Conservation (phyloP, 768 basidiomycete genomes). For the Gymnopilus dilepis region DNA sequence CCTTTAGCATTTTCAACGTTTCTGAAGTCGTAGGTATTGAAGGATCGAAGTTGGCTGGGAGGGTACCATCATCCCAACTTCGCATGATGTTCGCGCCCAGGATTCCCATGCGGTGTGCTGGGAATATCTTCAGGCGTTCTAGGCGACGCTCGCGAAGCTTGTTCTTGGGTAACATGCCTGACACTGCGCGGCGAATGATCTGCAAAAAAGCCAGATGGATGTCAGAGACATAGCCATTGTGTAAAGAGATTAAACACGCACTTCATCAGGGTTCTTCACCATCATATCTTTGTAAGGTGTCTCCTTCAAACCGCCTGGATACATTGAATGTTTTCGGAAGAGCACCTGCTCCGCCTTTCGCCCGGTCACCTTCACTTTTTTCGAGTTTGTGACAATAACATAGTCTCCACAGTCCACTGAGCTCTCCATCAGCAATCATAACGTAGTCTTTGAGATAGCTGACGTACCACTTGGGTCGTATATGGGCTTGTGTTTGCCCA, state of each 20-base stretch:
- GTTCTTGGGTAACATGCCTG: constrained; percentile 99
- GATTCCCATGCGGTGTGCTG: constrained; percentile 77
- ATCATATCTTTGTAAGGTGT: constrained; percentile 86
- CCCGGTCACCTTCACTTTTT: constrained; percentile 85
- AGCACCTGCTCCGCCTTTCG: constrained; percentile 86
- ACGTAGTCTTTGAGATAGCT: not conserved
- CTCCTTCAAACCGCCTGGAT: constrained; percentile 92
- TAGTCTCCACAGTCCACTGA: constrained; percentile 98
- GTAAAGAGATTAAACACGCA: constrained; percentile 41
- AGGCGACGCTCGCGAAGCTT: constrained; percentile 88
- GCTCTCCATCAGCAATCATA: not conserved
- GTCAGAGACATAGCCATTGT: not conserved
- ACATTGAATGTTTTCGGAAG: constrained; percentile 92
- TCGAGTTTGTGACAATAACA: constrained; percentile 91
- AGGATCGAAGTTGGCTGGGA: constrained; percentile 55
- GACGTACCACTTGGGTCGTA: constrained; percentile 87
- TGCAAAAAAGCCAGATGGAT: constrained; percentile 35
- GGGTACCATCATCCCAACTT: constrained; percentile 84
- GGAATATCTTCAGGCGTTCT: constrained; percentile 88
- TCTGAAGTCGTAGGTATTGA: constrained; percentile 44
- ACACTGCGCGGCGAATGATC: constrained; percentile 96
- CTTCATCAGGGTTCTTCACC: constrained; percentile 87
- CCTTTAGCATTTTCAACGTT: constrained; percentile 41
- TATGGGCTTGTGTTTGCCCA: constrained; percentile 99
- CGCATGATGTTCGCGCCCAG: constrained; percentile 78